Evolutionary conservation across 1,139 yeast species (phyloP).

Genomic region (Geotrichum restrictum): DNA sequence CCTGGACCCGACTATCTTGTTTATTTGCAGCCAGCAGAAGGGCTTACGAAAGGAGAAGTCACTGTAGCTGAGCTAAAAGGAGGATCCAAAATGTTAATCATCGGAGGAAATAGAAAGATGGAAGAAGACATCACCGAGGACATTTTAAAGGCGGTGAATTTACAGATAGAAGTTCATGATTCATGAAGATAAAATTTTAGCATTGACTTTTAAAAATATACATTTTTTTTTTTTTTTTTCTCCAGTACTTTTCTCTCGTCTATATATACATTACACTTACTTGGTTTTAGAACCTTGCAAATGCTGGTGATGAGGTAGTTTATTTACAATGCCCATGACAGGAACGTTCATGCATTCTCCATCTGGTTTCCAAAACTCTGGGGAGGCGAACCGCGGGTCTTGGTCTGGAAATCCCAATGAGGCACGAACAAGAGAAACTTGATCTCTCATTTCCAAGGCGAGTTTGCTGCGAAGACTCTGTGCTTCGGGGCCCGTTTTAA

Average conservation of each 20-base stretch:
- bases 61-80: slow-evolving; percentile 28
- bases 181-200: not conserved
- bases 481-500: slow-evolving; percentile 62
- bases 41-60: slow-evolving; percentile 25
- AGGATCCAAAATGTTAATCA: slow-evolving; percentile 29
- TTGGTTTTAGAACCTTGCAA: not conserved
- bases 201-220: not conserved
- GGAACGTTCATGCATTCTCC: slow-evolving; percentile 23
- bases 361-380: slow-evolving; percentile 59
- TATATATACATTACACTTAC: not conserved
- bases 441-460: slow-evolving; percentile 63
- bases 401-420: slow-evolving; percentile 46
- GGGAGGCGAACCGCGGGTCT: slow-evolving; percentile 55
- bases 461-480: slow-evolving; percentile 60
- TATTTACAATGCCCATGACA: slow-evolving; percentile 22
- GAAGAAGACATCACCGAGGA: slow-evolving; percentile 28
- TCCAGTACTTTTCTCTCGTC: not conserved
- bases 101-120: slow-evolving; percentile 27
- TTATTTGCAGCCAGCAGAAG: slow-evolving; percentile 26
- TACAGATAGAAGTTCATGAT: slow-evolving; percentile 2
- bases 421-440: slow-evolving; percentile 58
- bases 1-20: slow-evolving; percentile 33
- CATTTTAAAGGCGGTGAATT: slow-evolving; percentile 19
- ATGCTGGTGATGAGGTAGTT: slow-evolving; percentile 18
- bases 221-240: not conserved